Evolutionary conservation across 495 filamentous ascomycete species (phyloP).

Genomic region (Hyaloscypha variabilis): DNA sequence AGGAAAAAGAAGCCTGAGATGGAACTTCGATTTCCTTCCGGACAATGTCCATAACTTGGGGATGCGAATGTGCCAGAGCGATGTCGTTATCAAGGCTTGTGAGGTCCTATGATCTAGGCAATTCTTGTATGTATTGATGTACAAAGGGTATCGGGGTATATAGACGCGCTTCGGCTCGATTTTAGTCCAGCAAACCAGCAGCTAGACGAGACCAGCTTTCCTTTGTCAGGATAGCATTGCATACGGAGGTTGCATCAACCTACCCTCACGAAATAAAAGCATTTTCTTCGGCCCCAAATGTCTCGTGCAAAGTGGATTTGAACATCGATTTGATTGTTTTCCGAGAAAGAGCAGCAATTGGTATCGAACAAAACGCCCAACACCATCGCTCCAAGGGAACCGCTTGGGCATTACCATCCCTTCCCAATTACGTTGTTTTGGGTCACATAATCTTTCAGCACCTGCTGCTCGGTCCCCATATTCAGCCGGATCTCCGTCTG

Average conservation of each 20-base stretch:
- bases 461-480: background rate
- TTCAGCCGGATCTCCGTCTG: background rate
- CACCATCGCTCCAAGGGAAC: background rate
- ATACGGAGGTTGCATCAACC: background rate
- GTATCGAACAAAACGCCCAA: conserved; percentile 1
- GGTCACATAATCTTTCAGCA: conserved; percentile 4
- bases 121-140: conserved; percentile 5
- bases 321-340: background rate
- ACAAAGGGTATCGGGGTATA: background rate
- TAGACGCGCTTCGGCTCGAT: conserved; percentile 5
- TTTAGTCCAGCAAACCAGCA: conserved; percentile 3
- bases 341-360: background rate
- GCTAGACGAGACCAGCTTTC: conserved; percentile 5
- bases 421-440: background rate
- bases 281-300: background rate
- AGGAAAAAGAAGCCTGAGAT: conserved; percentile 2
- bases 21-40: background rate
- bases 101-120: background rate
- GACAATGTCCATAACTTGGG: background rate
- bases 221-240: conserved; percentile 1
- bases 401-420: background rate
- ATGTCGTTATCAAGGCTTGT: background rate
- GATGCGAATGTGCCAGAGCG: background rate
- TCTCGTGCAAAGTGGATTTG: background rate
- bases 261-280: conserved; percentile 1